phyloP scores from a whole-genome alignment of 2,329 filamentous ascomycete genomes.

The Didymella pinodella region DNA sequence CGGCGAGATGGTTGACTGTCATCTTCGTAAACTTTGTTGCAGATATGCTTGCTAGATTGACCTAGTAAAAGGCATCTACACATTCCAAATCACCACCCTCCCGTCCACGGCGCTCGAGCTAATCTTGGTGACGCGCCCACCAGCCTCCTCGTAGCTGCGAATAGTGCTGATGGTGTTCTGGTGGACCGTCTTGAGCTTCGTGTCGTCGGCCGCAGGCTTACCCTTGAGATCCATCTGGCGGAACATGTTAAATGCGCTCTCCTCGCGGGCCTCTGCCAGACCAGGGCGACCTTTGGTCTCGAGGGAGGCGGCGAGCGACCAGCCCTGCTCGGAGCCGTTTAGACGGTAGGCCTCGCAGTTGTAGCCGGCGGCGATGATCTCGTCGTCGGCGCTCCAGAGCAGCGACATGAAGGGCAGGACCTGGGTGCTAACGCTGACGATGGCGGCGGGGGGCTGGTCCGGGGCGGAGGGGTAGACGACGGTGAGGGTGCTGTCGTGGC shows the following conservation, averaged over 20 bases:
- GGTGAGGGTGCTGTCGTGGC: slow-evolving; percentile 95
- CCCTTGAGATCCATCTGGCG: slow-evolving; percentile 98
- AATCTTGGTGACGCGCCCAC: slow-evolving; percentile 75
- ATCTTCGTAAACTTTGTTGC: too few relatives aligned
- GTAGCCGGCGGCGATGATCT: slow-evolving; percentile 95
- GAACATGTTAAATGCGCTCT: slow-evolving; percentile 98
- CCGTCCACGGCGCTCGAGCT: slow-evolving; percentile 68
- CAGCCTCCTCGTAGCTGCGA: slow-evolving; percentile 74
- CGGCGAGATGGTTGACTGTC: too few relatives aligned
- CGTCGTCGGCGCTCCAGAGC: slow-evolving; percentile 88
- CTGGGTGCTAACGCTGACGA: slow-evolving; percentile 88
- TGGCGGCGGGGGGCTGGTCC: slow-evolving; percentile 88
- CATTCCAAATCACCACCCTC: slow-evolving; percentile 57
- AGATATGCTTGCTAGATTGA: neutral
- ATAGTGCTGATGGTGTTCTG: slow-evolving; percentile 95
- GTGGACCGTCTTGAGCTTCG: slow-evolving; percentile 91
- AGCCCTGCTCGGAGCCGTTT: slow-evolving; percentile 77
- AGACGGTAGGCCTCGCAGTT: slow-evolving; percentile 90
- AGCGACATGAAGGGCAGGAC: slow-evolving; percentile 91
- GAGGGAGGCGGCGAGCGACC: slow-evolving; percentile 82
- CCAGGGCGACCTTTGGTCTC: slow-evolving; percentile 74
- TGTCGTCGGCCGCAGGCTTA: slow-evolving; percentile 82
- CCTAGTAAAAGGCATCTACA: slow-evolving; percentile 40
- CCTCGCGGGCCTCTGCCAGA: slow-evolving; percentile 73
- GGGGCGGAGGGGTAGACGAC: slow-evolving; percentile 93